Base-by-base conservation (phyloP, 1,284 basidiomycete genomes). In the Porphyrellus sp. region DNA sequence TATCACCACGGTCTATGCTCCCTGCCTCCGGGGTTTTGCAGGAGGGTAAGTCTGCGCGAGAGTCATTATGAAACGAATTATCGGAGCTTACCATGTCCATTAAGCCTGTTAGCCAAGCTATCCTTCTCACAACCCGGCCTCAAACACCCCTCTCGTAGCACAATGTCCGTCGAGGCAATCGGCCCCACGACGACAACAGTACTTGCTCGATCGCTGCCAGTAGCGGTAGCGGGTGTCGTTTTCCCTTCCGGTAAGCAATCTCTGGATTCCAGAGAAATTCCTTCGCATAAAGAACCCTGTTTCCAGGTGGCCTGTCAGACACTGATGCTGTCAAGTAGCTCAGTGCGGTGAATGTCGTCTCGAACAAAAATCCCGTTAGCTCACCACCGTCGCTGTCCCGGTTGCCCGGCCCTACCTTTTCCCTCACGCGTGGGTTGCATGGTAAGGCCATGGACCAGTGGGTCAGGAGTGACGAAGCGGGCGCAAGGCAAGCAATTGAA, bases 101-200 rank as follows among this genome's bases (percentile, higher is more conserved):
- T 51, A 79, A 77, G 77, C 24, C 73, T 75, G 8, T 67, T 80
- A 21, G 74, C 80, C 54, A 81, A 80, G 54, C 77, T 77, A 7
- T 79, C 76, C 0, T 80, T 80, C 67, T 71, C 77, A 30, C 77
- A 80, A 55, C 75, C 77, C 18, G 76, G 78, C 16, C 59, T 75
- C 21, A 72, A 76, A 54, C 70, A 74, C 48, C 68, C 70, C 9
- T 74, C 74, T 18, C 68, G 73, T 25, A 58, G 56, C 8, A 72
- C 59, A 30, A 69, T 67, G 1, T 72, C 74, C 8, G 58, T 74
- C n/a, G 70, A 74, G 30, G 70, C 75, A 12, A 75, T 81, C 48
- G 77, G 74, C 9, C 63, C 74, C 20, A 77, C 78, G 2, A 79
- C 76, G 6, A 73, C 73, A 8, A 74, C 74, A 5, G 70, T 74